A percentile compares a stretch with the other conserved stretches of the same genome.
phyloP scores from a whole-genome alignment of 192 early-diverging fungal species.

The Coemansia sp. region DNA sequence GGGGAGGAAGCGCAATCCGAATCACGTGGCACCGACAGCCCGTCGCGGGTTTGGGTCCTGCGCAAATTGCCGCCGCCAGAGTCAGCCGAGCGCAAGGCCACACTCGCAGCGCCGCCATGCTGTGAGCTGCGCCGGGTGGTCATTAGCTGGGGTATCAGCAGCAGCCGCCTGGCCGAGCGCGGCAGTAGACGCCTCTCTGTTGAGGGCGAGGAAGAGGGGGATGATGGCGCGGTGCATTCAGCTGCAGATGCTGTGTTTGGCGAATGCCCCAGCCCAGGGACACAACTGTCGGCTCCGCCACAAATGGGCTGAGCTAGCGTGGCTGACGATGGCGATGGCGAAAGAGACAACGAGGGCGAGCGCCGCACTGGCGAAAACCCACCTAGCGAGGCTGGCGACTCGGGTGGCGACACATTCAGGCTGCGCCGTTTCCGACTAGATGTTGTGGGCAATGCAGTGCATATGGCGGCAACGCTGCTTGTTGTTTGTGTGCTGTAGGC shows the following conservation, averaged over 20 bases:
- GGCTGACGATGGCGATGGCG: conserved; percentile 1
- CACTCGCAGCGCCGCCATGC: neutral
- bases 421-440: conserved; percentile 15
- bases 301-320: neutral
- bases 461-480: neutral
- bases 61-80: conserved; percentile 16
- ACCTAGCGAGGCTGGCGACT: neutral
- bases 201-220: neutral
- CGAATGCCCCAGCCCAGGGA: neutral
- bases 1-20: neutral
- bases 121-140: neutral
- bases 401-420: conserved; percentile 6
- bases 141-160: neutral
- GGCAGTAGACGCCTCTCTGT: neutral
- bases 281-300: conserved; percentile 3
- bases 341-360: neutral
- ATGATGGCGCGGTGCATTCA: too few relatives aligned
- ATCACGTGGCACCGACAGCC: conserved; percentile 2
- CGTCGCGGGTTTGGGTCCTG: conserved; percentile 4
- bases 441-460: neutral
- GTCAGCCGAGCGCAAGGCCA: neutral
- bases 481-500: neutral
- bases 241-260: neutral
- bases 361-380: neutral
- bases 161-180: neutral